Evolutionary conservation across 73 alveolate species (phyloP), one percentile per base, ranked within the genome.

Genomic region (Paramecium octaurelia): DNA sequence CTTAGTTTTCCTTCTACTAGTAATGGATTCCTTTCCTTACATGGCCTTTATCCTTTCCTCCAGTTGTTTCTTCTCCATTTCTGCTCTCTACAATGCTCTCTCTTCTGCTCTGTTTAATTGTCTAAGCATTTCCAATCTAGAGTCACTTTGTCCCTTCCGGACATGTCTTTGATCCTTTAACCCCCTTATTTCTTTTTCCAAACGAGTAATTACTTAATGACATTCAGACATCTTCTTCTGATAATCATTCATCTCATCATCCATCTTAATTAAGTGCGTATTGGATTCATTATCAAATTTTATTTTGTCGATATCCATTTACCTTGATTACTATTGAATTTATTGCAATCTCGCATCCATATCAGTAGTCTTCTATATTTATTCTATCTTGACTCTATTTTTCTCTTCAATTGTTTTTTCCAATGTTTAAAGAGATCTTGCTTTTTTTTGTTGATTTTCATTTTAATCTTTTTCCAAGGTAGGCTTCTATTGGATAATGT

Each of bases 181-280:
- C 2, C 43, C 43, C 48, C 91, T 80, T 80, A 80, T 42, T 80
- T 80, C 91, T 43, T 80, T 44, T 21, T 42, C 75, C 46, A 80
- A 43, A 40, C 75, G 48, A 31, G 11, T 23, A 6, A 48, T 80
- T 21, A 35, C 18, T 80, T 46, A 31, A 80, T 80, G 46, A 23
- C 35, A 31, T 44, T 80, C 75, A 18, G 38, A 23, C 57, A 80
- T 80, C 27, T 80, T 42, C 42, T 46, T 80, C 14, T 8, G 5
- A 46, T 44, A 48, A 80, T 80, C 73, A 44, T 80, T 44, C 10
- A 43, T 42, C 21, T 80, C 46, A 80, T 80, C 91, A 80, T 80
- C 77, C 91, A 40, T 11, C 18, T 46, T 80, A 21, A 80, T 23
- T 20, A 43, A 35, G 6, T 16, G 20, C 16, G 9, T 20, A 21